A percentile compares a stretch with the other conserved stretches of the same genome.
phyloP scores from a whole-genome alignment of 257 asterid species.

The Craterostigma plantagineum region DNA sequence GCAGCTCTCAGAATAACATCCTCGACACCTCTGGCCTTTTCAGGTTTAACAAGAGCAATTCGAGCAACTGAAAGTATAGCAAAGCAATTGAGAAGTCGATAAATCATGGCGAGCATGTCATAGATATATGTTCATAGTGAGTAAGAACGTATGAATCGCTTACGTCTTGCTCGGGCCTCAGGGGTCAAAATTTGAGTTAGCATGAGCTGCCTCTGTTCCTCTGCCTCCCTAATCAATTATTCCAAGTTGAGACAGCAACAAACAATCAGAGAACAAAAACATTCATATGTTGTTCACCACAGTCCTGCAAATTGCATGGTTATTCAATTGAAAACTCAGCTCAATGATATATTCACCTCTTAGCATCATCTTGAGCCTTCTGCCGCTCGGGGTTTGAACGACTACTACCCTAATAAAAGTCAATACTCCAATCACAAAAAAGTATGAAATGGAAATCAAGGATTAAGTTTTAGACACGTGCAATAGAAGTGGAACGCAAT shows the following conservation, averaged over 20 bases:
- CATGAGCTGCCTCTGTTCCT: constrained; percentile 82
- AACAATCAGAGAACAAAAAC: neutral
- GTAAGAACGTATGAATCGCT: constrained; percentile 10
- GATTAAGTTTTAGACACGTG: too few relatives aligned
- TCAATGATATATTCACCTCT: constrained; percentile 48
- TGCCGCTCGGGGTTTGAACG: constrained; percentile 53
- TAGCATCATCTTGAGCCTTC: constrained; percentile 83
- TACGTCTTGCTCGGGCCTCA: constrained; percentile 83
- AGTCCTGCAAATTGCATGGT: too few relatives aligned
- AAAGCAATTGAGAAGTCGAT: too few relatives aligned
- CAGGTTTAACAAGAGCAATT: constrained; percentile 92
- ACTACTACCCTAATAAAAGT: constrained; percentile 41
- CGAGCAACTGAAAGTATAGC: constrained; percentile 49
- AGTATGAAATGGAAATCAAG: too few relatives aligned
- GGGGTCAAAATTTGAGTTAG: constrained; percentile 57
- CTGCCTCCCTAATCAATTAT: constrained; percentile 52
- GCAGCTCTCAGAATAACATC: constrained; percentile 85
- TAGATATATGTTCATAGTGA: too few relatives aligned
- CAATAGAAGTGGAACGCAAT: too few relatives aligned
- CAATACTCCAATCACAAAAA: constrained; percentile 8
- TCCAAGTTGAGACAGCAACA: constrained; percentile 7
- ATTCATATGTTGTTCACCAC: too few relatives aligned
- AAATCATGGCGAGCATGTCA: too few relatives aligned
- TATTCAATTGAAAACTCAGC: too few relatives aligned
- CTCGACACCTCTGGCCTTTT: constrained; percentile 95